Evolutionary conservation across 2,329 filamentous ascomycete genomes (phyloP).

Genomic region (Colletotrichum incanum): DNA sequence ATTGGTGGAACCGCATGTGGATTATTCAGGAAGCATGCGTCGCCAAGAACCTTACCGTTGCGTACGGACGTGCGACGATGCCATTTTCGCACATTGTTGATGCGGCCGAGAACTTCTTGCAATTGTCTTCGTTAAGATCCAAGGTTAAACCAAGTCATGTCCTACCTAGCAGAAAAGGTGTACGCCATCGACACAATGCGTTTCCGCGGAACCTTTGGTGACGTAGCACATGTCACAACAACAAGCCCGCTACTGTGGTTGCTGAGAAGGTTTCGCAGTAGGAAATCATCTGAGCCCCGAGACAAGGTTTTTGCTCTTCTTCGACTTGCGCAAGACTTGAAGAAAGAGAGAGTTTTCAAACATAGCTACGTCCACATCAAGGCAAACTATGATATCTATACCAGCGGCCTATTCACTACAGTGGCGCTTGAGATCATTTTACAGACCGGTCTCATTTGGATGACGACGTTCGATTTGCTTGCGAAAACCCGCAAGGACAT

Average conservation of each 20-base stretch:
- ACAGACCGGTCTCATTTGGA: constrained; percentile 24
- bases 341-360: neutral
- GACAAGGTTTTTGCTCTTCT: constrained; percentile 43
- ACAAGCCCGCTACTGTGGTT: constrained; percentile 36
- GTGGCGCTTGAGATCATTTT: neutral
- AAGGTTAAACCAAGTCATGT: constrained; percentile 19
- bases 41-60: constrained; percentile 23
- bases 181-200: constrained; percentile 27
- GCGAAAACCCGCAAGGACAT: constrained; percentile 35
- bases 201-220: neutral
- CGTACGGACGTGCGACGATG: constrained; percentile 29
- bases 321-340: constrained; percentile 22
- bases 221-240: neutral
- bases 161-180: constrained; percentile 21
- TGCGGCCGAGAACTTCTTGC: neutral
- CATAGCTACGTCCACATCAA: neutral
- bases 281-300: constrained; percentile 40
- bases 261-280: constrained; percentile 31
- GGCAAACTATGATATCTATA: neutral
- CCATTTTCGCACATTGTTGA: constrained; percentile 10
- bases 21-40: constrained; percentile 44
- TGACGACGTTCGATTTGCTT: constrained; percentile 32
- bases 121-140: neutral
- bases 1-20: constrained; percentile 44
- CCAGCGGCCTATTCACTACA: neutral